Evolutionary conservation across 768 basidiomycete genomes (phyloP), one percentile per base, ranked within the genome.

Genomic region (Scleroderma bovista): DNA sequence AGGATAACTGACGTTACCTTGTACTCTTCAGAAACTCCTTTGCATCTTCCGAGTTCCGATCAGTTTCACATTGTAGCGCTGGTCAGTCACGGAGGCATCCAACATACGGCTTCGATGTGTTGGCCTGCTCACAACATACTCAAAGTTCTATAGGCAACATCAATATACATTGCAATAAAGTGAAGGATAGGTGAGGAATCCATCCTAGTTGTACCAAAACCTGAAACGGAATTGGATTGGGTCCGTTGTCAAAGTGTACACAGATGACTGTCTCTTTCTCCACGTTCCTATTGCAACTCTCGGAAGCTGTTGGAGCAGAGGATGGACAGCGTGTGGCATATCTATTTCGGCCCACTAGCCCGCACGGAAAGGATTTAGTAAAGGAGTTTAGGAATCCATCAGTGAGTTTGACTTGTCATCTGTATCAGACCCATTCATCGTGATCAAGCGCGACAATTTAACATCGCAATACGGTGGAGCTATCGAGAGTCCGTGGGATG

Each of bases 401-500:
- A n/a, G 76, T 77, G 56, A 44, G 71, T 11, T n/a, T 17, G 17
- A 24, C 32, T 39, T 12, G 19, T 42, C 19, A 33, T 36, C 22
- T 9, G 33, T 31, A 9, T 29, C 24, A 23, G 43, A 16, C 39
- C 33, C 37, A 31, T 60, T 71, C 75, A 58, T 75, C 73, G 51
- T 75, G 75, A 59, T 44, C 17, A 45, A 56, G 59, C 62, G 57
- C 19, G 60, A 60, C 36, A 11, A 44, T 31, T 44, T 60, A 17
- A 60, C 45, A 39, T 51, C 46, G 10, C 47, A 57, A 19, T 69
- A 84, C 58, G 75, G 82, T 58, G 85, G 81, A 10, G 76, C 75
- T 48, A 78, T 92, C 61, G 75, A 79, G 48, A 70, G 66, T 42
- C 91, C 91, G 6, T 93, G 90, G 88, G 88, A 90, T 53, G 90